Conservation (phyloP, 495 filamentous ascomycete genomes). For the Terfezia claveryi region DNA sequence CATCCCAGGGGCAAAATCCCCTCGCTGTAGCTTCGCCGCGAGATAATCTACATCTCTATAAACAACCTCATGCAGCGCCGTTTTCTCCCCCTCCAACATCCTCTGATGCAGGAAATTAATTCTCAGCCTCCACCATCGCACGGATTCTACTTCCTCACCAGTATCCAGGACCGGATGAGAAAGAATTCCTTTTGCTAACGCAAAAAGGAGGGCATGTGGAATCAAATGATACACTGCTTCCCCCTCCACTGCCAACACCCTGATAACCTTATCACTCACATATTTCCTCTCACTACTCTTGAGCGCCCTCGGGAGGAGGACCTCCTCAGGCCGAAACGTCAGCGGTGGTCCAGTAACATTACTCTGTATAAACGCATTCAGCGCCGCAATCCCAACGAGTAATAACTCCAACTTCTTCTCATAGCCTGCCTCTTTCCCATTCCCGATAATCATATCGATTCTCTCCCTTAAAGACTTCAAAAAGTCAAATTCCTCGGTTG, state of each 20-base stretch:
- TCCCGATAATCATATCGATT: not conserved
- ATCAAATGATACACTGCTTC: constrained; percentile 68
- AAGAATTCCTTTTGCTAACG: constrained; percentile 48
- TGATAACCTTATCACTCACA: constrained; percentile 17
- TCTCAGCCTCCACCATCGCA: constrained; percentile 36
- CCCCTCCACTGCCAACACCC: constrained; percentile 55
- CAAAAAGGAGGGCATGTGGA: constrained; percentile 60
- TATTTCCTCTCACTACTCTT: constrained; percentile 5
- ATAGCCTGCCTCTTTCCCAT: not conserved
- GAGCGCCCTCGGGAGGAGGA: constrained; percentile 30
- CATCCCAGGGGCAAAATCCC: constrained; percentile 16
- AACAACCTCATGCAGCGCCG: constrained; percentile 32
- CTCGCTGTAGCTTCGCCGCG: constrained; percentile 23
- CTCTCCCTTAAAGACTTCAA: not conserved
- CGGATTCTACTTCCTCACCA: constrained; percentile 7
- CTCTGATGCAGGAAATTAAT: constrained; percentile 74
- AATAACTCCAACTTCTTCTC: constrained; percentile 3
- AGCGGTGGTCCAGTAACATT: constrained; percentile 78
- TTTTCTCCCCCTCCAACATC: constrained; percentile 48
- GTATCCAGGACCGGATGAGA: constrained; percentile 20
- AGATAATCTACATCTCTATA: constrained; percentile 27
- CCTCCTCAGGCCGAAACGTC: constrained; percentile 29
- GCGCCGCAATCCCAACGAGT: constrained; percentile 40
- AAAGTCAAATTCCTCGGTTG: constrained; percentile 1
- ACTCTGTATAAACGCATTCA: constrained; percentile 70